These are phyloP conservation scores for Podospora comata DNA, from an alignment of 495 filamentous ascomycete species.

Conservation along the genomic window DNA sequence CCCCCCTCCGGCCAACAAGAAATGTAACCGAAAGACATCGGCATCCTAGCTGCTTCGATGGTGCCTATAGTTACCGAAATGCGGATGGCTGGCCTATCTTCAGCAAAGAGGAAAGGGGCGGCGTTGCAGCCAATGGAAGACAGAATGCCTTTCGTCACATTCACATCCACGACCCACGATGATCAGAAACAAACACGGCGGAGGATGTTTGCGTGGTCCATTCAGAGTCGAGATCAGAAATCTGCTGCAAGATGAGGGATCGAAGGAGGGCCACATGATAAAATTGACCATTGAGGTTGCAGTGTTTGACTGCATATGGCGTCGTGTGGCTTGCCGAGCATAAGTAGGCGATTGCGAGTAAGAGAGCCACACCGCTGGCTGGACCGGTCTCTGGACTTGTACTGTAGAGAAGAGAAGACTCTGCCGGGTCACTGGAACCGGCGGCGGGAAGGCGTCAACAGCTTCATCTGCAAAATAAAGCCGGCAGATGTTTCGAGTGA, in stretches of 20 bases:
- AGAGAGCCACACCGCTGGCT: background rate
- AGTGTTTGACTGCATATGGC: conserved; percentile 15
- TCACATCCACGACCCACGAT: background rate
- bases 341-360: background rate
- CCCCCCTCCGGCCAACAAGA: background rate
- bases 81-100: background rate
- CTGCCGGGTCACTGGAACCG: background rate
- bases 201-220: background rate
- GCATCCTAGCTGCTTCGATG: too few relatives aligned
- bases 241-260: conserved; percentile 22
- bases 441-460: conserved; percentile 9
- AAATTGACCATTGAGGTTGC: conserved; percentile 1
- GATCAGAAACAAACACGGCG: background rate
- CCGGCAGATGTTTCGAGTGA: conserved; percentile 34
- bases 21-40: background rate
- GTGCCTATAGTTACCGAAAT: background rate
- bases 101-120: background rate
- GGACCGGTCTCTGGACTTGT: background rate
- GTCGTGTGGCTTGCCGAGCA: conserved; percentile 11
- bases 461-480: conserved; percentile 34
- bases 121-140: background rate
- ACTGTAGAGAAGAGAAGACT: background rate
- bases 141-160: background rate
- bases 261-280: background rate
- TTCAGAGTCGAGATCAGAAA: background rate